Base-by-base conservation (phyloP, 495 filamentous ascomycete genomes). In the Xylaria palmicola region DNA sequence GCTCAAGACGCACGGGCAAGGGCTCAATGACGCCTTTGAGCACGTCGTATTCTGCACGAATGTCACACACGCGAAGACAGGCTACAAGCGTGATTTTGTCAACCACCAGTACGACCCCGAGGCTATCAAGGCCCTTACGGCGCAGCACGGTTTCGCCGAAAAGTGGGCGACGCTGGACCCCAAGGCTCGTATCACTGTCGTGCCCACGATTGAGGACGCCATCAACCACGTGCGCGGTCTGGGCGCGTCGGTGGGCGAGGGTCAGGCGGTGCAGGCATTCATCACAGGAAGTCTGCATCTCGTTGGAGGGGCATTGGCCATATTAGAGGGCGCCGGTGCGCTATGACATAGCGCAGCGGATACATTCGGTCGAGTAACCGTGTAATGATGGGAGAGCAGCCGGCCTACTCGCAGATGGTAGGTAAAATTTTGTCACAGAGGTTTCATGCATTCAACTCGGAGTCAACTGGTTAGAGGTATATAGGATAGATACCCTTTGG, bases 21-120 rank as follows among this genome's bases (percentile, higher is more conserved):
- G 74, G 2, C 10, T 10, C n/a, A 10, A 52, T 24, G 47, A 60
- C 15, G 79, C 86, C 0, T 97, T 97, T 65, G 83, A 88, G 19
- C 88, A 92, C 61, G 92, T 87, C 30, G 76, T 97, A 7, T 97
- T 98, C 75, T 96, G 90, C 68, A 89, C 92, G 0, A 97, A 97
- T 57, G 81, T 90, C 47, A 96, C 93, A 1, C 92, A 88, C 73
- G 83, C 82, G 15, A 70, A 81, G 37, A 78, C 79, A 2, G 91
- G 89, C 0, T 96, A 88, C 72, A 87, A 83, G 62, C 74, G 74
- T 47, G 92, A 96, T 69, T 85, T 96, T 45, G 82, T 95, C 40
- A 91, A 86, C 67, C 79, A 88, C 69, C 90, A 90, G 62, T 83
- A 86, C 7, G 86, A 91, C 63, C 76, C 86, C 5, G 72, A 74